phyloP scores from a whole-genome alignment of 345 rosid genomes.

The Pseudoturritis turrita region DNA sequence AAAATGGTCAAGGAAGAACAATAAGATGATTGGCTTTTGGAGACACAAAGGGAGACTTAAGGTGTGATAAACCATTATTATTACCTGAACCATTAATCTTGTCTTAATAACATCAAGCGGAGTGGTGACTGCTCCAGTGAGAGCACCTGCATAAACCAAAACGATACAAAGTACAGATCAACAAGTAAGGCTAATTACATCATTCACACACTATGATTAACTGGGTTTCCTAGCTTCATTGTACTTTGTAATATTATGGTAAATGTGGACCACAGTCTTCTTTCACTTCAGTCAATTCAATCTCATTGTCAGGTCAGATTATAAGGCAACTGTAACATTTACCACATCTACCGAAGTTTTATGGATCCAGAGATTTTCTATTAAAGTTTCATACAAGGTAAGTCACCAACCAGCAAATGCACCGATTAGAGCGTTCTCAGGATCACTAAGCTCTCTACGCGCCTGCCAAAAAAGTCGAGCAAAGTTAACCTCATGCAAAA shows the following conservation, averaged over 20 bases:
- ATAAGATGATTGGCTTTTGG: not conserved
- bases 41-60: not conserved
- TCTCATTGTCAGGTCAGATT: not conserved
- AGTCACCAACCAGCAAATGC: conserved; percentile 80
- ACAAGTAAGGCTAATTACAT: not conserved
- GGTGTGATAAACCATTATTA: conserved; percentile 11
- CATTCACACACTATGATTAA: not conserved
- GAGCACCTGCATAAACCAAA: conserved; percentile 52
- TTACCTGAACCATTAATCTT: conserved; percentile 94
- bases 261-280: not conserved
- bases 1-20: not conserved
- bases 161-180: not conserved
- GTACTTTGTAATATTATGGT: not conserved
- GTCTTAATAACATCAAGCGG: conserved; percentile 98
- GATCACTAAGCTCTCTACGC: conserved; percentile 74
- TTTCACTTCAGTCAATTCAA: not conserved
- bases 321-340: not conserved
- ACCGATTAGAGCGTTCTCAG: conserved; percentile 86
- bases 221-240: not conserved
- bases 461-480: conserved; percentile 46
- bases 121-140: conserved; percentile 96
- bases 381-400: conserved; percentile 9
- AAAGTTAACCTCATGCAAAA: not conserved
- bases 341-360: not conserved
- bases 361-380: not conserved